phyloP scores from a whole-genome alignment of 768 basidiomycete genomes.

The Inosperma sp. region DNA sequence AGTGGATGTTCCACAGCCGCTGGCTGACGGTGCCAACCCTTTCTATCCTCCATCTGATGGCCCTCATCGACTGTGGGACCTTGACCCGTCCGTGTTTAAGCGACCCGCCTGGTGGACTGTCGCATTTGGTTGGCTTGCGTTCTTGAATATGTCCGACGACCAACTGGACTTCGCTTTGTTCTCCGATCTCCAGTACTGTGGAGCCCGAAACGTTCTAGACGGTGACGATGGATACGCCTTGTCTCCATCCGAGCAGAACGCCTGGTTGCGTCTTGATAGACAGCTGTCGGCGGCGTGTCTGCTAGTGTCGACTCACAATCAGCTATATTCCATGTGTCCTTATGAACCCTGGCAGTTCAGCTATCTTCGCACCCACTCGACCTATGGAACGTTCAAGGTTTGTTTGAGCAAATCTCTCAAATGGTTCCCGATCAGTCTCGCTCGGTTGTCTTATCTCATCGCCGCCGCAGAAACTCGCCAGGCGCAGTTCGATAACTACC shows the following conservation, averaged over 20 bases:
- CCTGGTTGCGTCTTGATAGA: background rate
- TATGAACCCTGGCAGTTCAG: background rate
- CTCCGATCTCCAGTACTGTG: background rate
- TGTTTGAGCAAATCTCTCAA: background rate
- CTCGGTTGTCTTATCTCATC: conserved; percentile 4
- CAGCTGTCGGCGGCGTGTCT: background rate
- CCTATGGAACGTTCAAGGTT: background rate
- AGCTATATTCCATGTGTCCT: background rate
- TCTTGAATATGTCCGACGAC: background rate
- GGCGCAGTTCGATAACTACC: background rate
- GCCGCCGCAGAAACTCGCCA: background rate
- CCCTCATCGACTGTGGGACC: background rate
- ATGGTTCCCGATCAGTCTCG: conserved; percentile 2
- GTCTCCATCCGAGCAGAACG: background rate
- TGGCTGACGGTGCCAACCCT: background rate
- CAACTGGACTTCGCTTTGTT: background rate
- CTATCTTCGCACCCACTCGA: background rate
- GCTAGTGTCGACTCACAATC: background rate
- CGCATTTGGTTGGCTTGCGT: background rate
- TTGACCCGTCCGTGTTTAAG: background rate
- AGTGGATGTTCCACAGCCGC: background rate
- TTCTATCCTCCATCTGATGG: background rate
- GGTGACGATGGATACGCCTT: background rate
- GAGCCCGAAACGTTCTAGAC: background rate
- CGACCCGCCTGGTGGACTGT: background rate